Conservation (phyloP, 2,329 filamentous ascomycete genomes). For the Alternaria tenuissima region DNA sequence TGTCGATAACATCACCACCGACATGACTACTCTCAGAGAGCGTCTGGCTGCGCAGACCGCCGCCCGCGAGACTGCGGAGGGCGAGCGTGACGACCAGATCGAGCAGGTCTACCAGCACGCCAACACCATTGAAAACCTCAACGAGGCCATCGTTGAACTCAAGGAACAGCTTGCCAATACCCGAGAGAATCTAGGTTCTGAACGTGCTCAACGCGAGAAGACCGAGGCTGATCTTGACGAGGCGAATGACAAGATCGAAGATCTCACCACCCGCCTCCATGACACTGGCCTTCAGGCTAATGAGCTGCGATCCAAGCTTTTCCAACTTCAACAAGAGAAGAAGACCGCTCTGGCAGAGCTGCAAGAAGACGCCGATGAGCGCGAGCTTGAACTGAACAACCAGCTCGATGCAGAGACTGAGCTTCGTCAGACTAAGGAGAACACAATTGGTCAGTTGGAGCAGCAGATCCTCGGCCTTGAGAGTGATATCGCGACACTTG, state of each 20-base stretch:
- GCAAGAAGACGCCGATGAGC: conserved; percentile 48
- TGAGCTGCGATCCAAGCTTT: conserved; percentile 58
- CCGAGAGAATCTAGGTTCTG: conserved; percentile 49
- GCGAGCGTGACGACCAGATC: conserved; percentile 49
- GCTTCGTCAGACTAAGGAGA: conserved; percentile 51
- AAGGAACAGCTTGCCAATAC: conserved; percentile 50
- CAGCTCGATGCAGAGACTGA: conserved; percentile 52
- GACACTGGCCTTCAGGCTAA: conserved; percentile 57
- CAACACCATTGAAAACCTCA: conserved; percentile 42
- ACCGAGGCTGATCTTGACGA: conserved; percentile 56
- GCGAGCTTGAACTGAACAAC: conserved; percentile 50
- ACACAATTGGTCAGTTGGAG: conserved; percentile 44
- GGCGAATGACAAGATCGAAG: conserved; percentile 52
- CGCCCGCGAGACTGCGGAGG: conserved; percentile 47
- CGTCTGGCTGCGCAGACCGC: conserved; percentile 46
- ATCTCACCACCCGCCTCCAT: conserved; percentile 52
- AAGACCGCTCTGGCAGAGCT: conserved; percentile 50
- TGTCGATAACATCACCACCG: conserved; percentile 41
- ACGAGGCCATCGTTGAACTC: conserved; percentile 49
- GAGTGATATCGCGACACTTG: conserved; percentile 37
- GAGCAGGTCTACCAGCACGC: conserved; percentile 47
- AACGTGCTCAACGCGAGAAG: conserved; percentile 54
- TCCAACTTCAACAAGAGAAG: conserved; percentile 55
- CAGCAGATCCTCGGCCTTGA: conserved; percentile 48
- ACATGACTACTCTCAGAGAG: conserved; percentile 46